These are phyloP conservation scores for Coccomyxa sp. DNA, from an alignment of 139 green algal genomes.

Conservation along the genomic window DNA sequence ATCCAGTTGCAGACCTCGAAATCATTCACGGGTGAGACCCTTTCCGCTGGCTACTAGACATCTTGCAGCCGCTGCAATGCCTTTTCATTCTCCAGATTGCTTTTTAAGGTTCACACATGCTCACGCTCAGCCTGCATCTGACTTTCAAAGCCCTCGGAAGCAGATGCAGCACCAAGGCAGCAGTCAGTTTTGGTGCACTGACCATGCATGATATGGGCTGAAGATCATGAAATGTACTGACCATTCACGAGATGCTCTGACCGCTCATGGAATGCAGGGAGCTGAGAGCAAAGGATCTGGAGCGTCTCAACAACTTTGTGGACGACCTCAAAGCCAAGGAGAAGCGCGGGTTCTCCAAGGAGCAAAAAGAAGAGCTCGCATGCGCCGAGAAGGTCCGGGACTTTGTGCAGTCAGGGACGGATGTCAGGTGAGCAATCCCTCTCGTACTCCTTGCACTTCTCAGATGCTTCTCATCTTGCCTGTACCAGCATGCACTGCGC, in stretches of 20 bases:
- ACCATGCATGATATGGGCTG: neutral
- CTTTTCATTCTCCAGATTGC: too few relatives aligned
- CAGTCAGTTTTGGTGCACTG: neutral
- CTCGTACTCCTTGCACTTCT: neutral
- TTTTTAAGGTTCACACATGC: too few relatives aligned
- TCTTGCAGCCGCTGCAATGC: too few relatives aligned
- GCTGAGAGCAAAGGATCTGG: conserved; percentile 78
- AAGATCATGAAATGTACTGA: neutral
- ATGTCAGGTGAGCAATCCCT: conserved; percentile 51
- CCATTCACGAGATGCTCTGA: neutral
- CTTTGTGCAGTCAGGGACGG: conserved; percentile 64
- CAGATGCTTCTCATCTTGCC: neutral
- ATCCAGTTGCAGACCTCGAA: conserved; percentile 95
- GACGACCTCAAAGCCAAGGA: conserved; percentile 8
- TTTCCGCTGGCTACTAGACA: too few relatives aligned
- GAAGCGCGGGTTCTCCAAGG: conserved; percentile 63
- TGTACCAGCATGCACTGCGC: too few relatives aligned
- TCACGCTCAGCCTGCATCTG: too few relatives aligned
- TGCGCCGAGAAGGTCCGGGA: conserved; percentile 52
- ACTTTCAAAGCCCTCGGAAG: too few relatives aligned
- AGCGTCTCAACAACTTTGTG: conserved; percentile 35
- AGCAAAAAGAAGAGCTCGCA: conserved; percentile 82
- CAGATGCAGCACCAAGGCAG: neutral
- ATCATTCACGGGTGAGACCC: conserved; percentile 74
- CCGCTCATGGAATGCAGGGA: conserved; percentile 62